A percentile compares a stretch with the other conserved stretches of the same genome.
These are phyloP conservation scores for Fraxinus xanthoxyloides DNA, from an alignment of 305 asterid genomes.

Conservation along the genomic window DNA sequence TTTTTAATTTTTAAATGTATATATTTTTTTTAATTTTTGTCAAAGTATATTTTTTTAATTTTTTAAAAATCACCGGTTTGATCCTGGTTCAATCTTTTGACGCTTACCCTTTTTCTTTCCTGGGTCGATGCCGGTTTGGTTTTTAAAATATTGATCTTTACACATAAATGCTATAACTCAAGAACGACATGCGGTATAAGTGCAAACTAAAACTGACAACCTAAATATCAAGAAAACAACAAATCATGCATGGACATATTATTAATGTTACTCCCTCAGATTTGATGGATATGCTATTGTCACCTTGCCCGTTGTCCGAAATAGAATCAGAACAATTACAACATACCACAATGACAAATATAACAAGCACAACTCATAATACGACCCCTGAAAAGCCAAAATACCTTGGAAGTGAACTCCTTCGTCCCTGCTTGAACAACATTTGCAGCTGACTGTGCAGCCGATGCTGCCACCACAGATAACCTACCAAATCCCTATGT, in stretches of 20 bases:
- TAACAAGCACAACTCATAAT: not conserved
- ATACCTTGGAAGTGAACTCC: conserved; percentile 70
- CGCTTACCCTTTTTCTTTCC: not conserved
- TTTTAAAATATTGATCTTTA: not conserved
- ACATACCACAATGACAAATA: not conserved
- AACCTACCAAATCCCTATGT: conserved; percentile 72
- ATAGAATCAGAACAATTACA: conserved; percentile 1
- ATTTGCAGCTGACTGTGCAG: conserved; percentile 73
- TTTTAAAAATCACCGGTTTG: too few relatives aligned
- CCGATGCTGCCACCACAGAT: conserved; percentile 73
- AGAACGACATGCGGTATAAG: not conserved
- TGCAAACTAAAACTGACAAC: not conserved
- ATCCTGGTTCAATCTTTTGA: too few relatives aligned
- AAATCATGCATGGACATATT: not conserved
- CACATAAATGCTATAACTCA: not conserved
- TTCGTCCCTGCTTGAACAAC: conserved; percentile 77
- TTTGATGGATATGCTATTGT: not conserved
- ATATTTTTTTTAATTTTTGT: too few relatives aligned
- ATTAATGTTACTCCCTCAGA: not conserved
- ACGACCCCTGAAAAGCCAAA: not conserved
- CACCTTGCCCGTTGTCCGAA: not conserved
- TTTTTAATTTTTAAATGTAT: too few relatives aligned
- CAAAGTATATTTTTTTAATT: too few relatives aligned
- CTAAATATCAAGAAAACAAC: not conserved
- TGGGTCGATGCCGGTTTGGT: not conserved